Percentiles rank a stretch among this genome's conserved stretches.
Conservation (phyloP, 331 rosid species). For the Saraca asoca region DNA sequence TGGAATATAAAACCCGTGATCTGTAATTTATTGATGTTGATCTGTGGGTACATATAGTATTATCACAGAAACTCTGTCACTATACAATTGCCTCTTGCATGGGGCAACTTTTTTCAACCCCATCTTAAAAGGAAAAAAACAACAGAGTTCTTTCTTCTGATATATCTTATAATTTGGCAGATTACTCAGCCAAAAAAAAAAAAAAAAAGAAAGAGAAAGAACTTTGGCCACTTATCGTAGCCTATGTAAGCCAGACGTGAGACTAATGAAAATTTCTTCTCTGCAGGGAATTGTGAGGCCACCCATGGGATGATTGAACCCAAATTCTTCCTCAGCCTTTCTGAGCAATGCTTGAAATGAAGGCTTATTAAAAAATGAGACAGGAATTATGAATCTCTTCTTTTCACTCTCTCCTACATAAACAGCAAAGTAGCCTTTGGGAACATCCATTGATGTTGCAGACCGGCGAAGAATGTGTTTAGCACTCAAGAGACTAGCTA, state of each 20-base stretch:
- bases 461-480: slow-evolving; percentile 33
- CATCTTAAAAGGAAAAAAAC: slow-evolving; percentile 10
- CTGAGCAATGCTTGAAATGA: slow-evolving; percentile 40
- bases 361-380: slow-evolving; percentile 39
- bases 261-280: slow-evolving; percentile 36
- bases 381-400: slow-evolving; percentile 42
- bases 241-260: slow-evolving; percentile 27
- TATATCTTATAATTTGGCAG: not conserved
- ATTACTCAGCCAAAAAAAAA: too few relatives aligned
- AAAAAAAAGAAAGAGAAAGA: too few relatives aligned
- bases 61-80: not conserved
- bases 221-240: not conserved
- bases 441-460: slow-evolving; percentile 25
- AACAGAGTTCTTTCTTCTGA: not conserved
- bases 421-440: slow-evolving; percentile 42
- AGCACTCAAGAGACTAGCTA: slow-evolving; percentile 1
- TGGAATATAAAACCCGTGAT: not conserved
- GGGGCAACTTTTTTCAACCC: slow-evolving; percentile 19
- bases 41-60: slow-evolving; percentile 1
- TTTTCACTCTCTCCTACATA: slow-evolving; percentile 45
- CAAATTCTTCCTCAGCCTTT: slow-evolving; percentile 42
- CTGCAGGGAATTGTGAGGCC: slow-evolving; percentile 49
- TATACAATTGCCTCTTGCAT: not conserved
- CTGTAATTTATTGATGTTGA: not conserved
- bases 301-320: slow-evolving; percentile 50